A percentile compares a stretch with the other conserved stretches of the same genome.
phyloP scores from a whole-genome alignment of 805 yeast species.

The Kuraishia piskuri region DNA sequence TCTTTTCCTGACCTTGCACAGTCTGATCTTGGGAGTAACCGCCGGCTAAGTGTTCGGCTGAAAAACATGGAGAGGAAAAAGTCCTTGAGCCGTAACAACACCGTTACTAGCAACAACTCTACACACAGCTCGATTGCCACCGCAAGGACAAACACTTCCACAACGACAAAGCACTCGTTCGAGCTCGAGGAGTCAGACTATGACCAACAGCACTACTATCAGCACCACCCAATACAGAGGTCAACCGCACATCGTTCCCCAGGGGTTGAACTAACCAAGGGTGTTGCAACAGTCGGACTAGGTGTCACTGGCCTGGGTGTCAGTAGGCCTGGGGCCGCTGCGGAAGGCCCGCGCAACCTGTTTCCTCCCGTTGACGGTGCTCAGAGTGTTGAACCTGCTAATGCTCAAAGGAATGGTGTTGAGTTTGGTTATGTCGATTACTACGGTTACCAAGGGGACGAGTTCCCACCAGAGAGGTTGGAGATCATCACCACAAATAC shows the following conservation, averaged over 20 bases:
- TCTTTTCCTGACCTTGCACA: slow-evolving; percentile 23
- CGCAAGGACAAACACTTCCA: slow-evolving; percentile 9
- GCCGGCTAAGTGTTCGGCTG: slow-evolving; percentile 23
- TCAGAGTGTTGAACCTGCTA: slow-evolving; percentile 2
- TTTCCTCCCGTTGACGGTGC: not conserved
- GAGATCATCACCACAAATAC: slow-evolving; percentile 9
- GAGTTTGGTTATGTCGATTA: not conserved
- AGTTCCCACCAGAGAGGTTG: slow-evolving; percentile 5
- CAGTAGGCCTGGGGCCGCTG: too few relatives aligned
- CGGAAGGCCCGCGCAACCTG: too few relatives aligned
- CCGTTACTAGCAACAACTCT: slow-evolving; percentile 13
- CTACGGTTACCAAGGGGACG: slow-evolving; percentile 3
- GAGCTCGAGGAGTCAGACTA: slow-evolving; percentile 14
- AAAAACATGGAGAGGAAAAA: slow-evolving; percentile 26
- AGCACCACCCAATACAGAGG: not conserved
- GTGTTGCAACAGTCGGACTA: not conserved
- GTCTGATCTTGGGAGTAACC: slow-evolving; percentile 21
- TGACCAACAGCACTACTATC: slow-evolving; percentile 11
- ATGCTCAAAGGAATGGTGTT: not conserved
- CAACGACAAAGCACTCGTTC: slow-evolving; percentile 6
- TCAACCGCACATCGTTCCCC: not conserved
- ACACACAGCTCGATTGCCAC: slow-evolving; percentile 8
- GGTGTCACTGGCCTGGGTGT: not conserved
- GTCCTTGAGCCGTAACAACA: slow-evolving; percentile 21
- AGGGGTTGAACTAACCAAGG: not conserved